Evolutionary conservation across 192 early-diverging fungal species (phyloP), one percentile per base, ranked within the genome.

Genomic region (Entophlyctis helioformis): DNA sequence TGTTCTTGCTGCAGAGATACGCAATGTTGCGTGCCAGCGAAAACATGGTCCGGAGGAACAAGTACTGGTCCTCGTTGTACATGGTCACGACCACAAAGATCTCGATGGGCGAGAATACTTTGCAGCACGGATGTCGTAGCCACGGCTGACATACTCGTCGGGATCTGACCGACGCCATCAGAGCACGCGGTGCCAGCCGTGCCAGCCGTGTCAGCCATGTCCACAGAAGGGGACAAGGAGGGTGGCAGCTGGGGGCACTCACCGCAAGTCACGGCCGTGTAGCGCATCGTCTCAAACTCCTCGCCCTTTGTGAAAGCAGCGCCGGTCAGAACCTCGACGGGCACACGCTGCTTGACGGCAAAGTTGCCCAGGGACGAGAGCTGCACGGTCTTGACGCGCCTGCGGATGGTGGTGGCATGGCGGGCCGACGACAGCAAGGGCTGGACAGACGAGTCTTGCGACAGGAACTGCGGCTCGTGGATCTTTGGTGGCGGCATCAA

Each of bases 51-150:
- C 84, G 74, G 62, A 79, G 82, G 60, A 95, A 95, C 37, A 36
- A 44, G 18, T 31, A 23, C 42, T 12, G 24, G 34, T 48, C 51
- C 29, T 60, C 63, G 47, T 64, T 63, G 67, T 81, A 71, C 87
- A 89, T 86, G 42, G 87, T 89, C 44, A 89, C 71, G 24, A 86
- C 84, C 25, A 89, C 80, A 48, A 88, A 84, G 29, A 89, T 53
- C 50, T 89, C 85, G 3, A 80, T 89, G 32, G 45, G 33, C 84
- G 53, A 7, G 65, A 62, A 36, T 70, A 50, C 28, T 78, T 46
- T 35, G 59, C 49, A 34, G 66, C 73, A 13, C 90, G 74, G 46
- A 98, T 67, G 24, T 72, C 80, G 65, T 91, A 98, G 36, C 69
- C 67, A 25, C 82, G 63, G 25, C 62, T 44, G 24, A 54, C 50